Percentiles rank a stretch among this genome's conserved stretches.
Evolutionary conservation across 768 basidiomycete species (phyloP).

Genomic region (Lactifluus pinguis): DNA sequence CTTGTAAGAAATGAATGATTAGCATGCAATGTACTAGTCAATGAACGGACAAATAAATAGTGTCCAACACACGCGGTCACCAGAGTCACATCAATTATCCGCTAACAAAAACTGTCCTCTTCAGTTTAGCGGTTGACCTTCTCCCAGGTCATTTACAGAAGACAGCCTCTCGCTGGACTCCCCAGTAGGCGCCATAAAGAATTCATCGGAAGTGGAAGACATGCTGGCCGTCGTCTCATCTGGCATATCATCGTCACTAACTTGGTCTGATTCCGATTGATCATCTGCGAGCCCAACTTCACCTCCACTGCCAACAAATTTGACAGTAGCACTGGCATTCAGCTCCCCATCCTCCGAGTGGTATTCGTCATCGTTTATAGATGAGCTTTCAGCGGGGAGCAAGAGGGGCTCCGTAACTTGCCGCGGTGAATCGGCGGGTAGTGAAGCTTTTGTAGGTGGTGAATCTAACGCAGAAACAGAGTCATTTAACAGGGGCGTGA

Average conservation of each 20-base stretch:
- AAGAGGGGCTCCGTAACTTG: neutral
- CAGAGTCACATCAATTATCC: slow-evolving; percentile 4
- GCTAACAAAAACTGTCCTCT: slow-evolving; percentile 27
- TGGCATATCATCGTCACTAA: neutral
- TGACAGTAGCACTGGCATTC: neutral
- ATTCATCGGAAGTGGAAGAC: neutral
- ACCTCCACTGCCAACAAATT: slow-evolving; percentile 1
- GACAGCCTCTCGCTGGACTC: neutral
- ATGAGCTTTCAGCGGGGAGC: neutral
- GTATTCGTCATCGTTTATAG: neutral
- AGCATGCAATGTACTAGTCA: slow-evolving; percentile 18
- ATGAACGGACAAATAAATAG: slow-evolving; percentile 14
- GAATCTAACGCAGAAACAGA: slow-evolving; percentile 29
- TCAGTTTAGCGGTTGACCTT: slow-evolving; percentile 42
- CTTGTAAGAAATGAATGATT: slow-evolving; percentile 13
- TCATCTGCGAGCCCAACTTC: neutral
- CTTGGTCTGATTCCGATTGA: neutral
- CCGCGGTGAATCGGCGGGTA: slow-evolving; percentile 16
- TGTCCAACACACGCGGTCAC: slow-evolving; percentile 18
- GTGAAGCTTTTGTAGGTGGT: slow-evolving; percentile 28
- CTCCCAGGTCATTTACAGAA: slow-evolving; percentile 39
- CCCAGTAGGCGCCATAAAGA: neutral
- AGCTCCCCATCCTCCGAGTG: neutral
- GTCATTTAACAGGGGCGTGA: slow-evolving; percentile 30
- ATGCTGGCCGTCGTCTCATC: neutral